These are phyloP conservation scores for Phoenix roebelenii DNA, from an alignment of 176 grass and related monocot genomes.

Conservation along the genomic window DNA sequence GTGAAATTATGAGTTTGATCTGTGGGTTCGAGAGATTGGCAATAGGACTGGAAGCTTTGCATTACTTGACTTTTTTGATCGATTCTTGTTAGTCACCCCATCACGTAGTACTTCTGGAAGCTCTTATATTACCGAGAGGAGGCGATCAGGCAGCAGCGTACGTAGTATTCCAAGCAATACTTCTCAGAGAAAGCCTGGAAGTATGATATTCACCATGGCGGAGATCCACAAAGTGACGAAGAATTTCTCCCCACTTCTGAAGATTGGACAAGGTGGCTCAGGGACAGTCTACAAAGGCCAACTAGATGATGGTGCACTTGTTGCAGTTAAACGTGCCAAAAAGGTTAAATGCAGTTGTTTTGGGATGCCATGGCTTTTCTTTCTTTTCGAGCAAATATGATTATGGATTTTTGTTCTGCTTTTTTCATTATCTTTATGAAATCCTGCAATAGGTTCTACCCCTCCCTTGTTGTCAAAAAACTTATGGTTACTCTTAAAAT, in stretches of 20 bases:
- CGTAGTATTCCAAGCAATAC: slow-evolving; percentile 23
- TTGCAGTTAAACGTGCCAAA: slow-evolving; percentile 77
- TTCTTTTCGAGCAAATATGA: too few relatives aligned
- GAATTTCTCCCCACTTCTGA: slow-evolving; percentile 64
- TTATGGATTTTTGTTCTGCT: too few relatives aligned
- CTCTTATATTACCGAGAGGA: slow-evolving; percentile 11
- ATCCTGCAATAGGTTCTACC: too few relatives aligned
- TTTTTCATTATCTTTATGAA: too few relatives aligned
- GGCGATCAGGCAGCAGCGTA: slow-evolving; percentile 22
- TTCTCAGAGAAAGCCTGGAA: slow-evolving; percentile 33
- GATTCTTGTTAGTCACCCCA: slow-evolving; percentile 23
- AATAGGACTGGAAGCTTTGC: too few relatives aligned
- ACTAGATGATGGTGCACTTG: slow-evolving; percentile 45
- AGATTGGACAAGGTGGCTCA: slow-evolving; percentile 78
- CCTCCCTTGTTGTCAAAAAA: too few relatives aligned
- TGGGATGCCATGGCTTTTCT: too few relatives aligned
- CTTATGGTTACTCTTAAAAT: too few relatives aligned
- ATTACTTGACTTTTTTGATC: slow-evolving; percentile 5
- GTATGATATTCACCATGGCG: slow-evolving; percentile 49
- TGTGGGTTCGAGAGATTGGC: too few relatives aligned
- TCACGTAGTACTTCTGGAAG: slow-evolving; percentile 39
- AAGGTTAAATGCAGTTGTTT: slow-evolving; percentile 33
- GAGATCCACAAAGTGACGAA: slow-evolving; percentile 79
- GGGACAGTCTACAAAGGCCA: slow-evolving; percentile 72
- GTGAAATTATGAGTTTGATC: too few relatives aligned